Percentiles rank a stretch among this genome's conserved stretches.
Conservation (phyloP, 2,329 filamentous ascomycete genomes). For the Septoria petroselini region DNA sequence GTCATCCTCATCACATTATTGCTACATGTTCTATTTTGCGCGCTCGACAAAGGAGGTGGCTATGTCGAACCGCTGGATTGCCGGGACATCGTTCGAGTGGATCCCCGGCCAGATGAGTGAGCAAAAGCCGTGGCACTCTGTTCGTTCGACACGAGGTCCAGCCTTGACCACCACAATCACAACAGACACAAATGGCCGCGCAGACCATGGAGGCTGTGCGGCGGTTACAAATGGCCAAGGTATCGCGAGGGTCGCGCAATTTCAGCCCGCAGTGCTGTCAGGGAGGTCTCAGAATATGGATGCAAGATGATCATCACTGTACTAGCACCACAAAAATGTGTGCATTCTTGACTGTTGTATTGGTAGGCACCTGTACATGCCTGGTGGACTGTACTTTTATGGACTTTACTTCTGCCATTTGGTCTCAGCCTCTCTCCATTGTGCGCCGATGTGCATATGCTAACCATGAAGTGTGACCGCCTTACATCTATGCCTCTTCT, state of each 20-base stretch:
- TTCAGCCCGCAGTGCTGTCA: too few species aligned
- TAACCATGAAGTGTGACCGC: too few species aligned
- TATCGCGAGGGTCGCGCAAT: too few species aligned
- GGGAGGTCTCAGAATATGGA: background rate
- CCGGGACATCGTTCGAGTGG: background rate
- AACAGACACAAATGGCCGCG: too few species aligned
- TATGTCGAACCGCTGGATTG: background rate
- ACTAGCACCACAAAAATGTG: background rate
- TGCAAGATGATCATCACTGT: background rate
- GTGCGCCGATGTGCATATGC: too few species aligned
- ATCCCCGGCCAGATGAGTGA: conserved; percentile 2
- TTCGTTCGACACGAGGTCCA: background rate
- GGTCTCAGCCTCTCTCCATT: background rate
- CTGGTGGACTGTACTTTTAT: background rate
- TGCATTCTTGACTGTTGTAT: background rate
- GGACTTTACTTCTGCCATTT: background rate
- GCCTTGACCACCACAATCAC: too few species aligned
- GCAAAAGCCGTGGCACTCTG: conserved; percentile 10
- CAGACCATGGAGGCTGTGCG: too few species aligned
- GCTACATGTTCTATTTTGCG: background rate
- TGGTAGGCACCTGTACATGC: conserved; percentile 1
- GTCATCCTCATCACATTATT: too few species aligned
- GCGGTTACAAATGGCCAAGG: too few species aligned
- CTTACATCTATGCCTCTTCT: too few species aligned
- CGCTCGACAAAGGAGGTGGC: conserved; percentile 11